Evolutionary conservation across 306 rosid species (phyloP), one percentile per base, ranked within the genome.

Genomic region (Prunus mume): DNA sequence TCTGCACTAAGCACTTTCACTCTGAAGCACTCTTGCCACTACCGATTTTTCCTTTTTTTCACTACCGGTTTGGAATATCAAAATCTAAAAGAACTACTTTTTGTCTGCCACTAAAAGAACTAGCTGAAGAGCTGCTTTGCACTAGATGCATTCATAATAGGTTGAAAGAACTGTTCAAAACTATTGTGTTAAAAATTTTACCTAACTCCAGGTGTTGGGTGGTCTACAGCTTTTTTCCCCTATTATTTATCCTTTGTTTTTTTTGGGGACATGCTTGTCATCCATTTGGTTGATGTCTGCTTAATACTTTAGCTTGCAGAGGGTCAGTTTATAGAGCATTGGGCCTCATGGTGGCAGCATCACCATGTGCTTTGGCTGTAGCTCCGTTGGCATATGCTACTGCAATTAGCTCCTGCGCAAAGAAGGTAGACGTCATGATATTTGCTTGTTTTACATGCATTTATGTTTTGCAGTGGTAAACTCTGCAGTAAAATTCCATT

Each of bases 301-400:
- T 79, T 82, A 76, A 70, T 75, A 34, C 50, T 84, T 72, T 81
- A 95, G 99, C 93, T 83, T 89, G 96, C 89, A 91, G 99, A 85
- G 99, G 99, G 75, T 95, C 99, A 47, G 78, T 92, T 81, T 95
- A 95, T 81, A 86, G 99, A 84, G 99, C 99, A 47, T 84, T 95
- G 78, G 98, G 93, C 65, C 97, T 95, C 78, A 92, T 95, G 99
- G 96, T 95, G 76, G 99, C 98, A 71, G 99, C 98, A 52, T 95
- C 97, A 71, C 99, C 99, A 30, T 95, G 98, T 87, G 98, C 98
- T 72, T 86, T 95, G 87, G 99, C 99, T 65, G 99, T 88, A 74
- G 97, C 99, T 79, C 99, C 99, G 50, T 82, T 95, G 89, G 97
- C 92, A 64, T 91, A 95, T 77, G 99, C 99, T 74, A 92, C 85